Conservation (phyloP, 257 asterid genomes). For the Jasminum sambac region DNA sequence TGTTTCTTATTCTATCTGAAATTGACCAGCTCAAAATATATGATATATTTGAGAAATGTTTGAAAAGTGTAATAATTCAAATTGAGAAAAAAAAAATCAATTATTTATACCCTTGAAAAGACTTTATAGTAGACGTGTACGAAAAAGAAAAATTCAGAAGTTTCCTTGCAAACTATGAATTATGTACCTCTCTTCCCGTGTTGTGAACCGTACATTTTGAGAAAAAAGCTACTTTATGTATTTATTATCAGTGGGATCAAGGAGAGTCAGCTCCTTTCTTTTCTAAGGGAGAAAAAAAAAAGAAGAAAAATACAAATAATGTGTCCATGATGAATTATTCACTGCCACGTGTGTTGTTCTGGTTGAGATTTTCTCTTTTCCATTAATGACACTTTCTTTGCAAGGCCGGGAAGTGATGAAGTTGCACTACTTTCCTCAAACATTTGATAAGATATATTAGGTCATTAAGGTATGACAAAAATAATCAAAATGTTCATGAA, state of each 20-base stretch:
- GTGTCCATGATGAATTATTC: conserved; percentile 13
- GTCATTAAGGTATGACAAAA: too few relatives aligned
- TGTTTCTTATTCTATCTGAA: too few relatives aligned
- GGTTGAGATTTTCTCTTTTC: conserved; percentile 3
- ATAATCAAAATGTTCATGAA: too few relatives aligned
- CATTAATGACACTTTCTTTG: not conserved
- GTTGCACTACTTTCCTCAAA: not conserved
- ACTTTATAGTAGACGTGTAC: too few relatives aligned
- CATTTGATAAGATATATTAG: not conserved
- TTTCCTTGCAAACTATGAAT: not conserved
- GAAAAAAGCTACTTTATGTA: conserved; percentile 44
- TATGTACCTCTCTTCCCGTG: conserved; percentile 3
- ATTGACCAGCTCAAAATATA: too few relatives aligned
- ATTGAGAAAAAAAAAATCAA: not conserved
- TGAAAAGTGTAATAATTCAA: too few relatives aligned
- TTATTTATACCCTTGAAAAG: too few relatives aligned
- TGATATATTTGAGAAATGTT: too few relatives aligned
- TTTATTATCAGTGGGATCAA: conserved; percentile 34
- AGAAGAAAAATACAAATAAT: not conserved
- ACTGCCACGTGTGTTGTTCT: conserved; percentile 37
- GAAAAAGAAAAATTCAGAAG: not conserved
- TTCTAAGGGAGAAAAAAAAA: not conserved
- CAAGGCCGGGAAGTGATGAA: not conserved
- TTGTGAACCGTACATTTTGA: conserved; percentile 20
- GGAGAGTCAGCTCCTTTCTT: not conserved